A percentile compares a stretch with the other conserved stretches of the same genome.
phyloP scores from a whole-genome alignment of 345 rosid genomes.

The Eucalyptus regnans region DNA sequence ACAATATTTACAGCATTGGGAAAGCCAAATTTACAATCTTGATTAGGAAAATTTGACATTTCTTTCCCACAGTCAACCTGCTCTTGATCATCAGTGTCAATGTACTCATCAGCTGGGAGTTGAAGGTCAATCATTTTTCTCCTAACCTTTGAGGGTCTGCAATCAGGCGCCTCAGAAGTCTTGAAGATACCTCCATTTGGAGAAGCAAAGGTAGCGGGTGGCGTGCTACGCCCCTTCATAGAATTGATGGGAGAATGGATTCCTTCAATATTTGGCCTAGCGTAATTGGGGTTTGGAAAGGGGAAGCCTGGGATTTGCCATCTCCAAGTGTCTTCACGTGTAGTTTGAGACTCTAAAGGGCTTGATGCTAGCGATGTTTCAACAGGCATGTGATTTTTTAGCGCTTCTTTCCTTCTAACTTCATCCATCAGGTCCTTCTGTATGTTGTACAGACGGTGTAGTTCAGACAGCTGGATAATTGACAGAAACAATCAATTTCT shows the following conservation, averaged over 20 bases:
- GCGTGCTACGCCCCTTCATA: constrained; percentile 36
- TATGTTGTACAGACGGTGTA: constrained; percentile 57
- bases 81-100: constrained; percentile 45
- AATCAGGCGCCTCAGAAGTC: constrained; percentile 45
- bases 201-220: constrained; percentile 34
- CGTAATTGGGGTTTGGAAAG: constrained; percentile 29
- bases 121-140: constrained; percentile 86
- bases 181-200: constrained; percentile 46
- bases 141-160: constrained; percentile 65
- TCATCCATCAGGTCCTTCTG: constrained; percentile 74
- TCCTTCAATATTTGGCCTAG: constrained; percentile 32
- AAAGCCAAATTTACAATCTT: constrained; percentile 14
- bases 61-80: constrained; percentile 16
- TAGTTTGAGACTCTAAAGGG: constrained; percentile 44
- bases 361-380: constrained; percentile 52
- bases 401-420: constrained; percentile 39
- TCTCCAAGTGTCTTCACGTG: constrained; percentile 45
- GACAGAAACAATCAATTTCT: not conserved
- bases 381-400: constrained; percentile 11
- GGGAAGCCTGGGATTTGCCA: constrained; percentile 56
- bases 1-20: constrained; percentile 20
- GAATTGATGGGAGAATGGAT: constrained; percentile 50
- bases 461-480: constrained; percentile 39
- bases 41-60: constrained; percentile 28
- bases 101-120: constrained; percentile 75